Conservation (phyloP, 345 rosid genomes). For the Geranium rotundifolium region DNA sequence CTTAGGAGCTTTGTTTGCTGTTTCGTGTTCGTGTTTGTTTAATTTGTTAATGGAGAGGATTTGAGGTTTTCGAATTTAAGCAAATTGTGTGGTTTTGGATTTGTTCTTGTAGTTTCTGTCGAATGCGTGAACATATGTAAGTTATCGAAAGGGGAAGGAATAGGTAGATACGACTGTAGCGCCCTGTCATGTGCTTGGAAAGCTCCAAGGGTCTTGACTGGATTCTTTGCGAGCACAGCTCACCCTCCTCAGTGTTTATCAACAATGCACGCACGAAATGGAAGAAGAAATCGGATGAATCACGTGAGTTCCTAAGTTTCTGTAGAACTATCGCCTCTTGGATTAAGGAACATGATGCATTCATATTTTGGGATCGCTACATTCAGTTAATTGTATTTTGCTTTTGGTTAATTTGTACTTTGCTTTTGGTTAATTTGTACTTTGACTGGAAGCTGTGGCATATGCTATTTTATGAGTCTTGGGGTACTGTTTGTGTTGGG, state of each 20-base stretch:
- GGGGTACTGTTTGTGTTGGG: background rate
- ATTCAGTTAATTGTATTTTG: background rate
- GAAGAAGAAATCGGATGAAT: slow-evolving; percentile 34
- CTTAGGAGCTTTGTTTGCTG: background rate
- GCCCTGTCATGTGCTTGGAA: slow-evolving; percentile 82
- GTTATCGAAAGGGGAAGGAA: slow-evolving; percentile 59
- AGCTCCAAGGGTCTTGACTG: slow-evolving; percentile 81
- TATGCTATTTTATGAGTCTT: no score
- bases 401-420: background rate
- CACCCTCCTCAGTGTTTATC: slow-evolving; percentile 44
- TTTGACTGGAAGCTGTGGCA: background rate
- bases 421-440: background rate
- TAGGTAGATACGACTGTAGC: slow-evolving; percentile 58
- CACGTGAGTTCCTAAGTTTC: slow-evolving; percentile 31
- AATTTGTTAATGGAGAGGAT: background rate
- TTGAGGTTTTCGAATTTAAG: background rate
- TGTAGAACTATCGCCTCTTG: background rate
- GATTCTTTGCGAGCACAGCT: slow-evolving; percentile 76
- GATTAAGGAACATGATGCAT: slow-evolving; percentile 2
- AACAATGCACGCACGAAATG: slow-evolving; percentile 17
- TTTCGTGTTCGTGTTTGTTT: background rate
- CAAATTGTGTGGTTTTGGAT: background rate
- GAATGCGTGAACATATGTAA: slow-evolving; percentile 81
- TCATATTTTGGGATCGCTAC: background rate
- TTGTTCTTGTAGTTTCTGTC: slow-evolving; percentile 46